A percentile compares a stretch with the other conserved stretches of the same genome.
Evolutionary conservation across 768 basidiomycete genomes (phyloP).

Genomic region (Agrocybe pediades): DNA sequence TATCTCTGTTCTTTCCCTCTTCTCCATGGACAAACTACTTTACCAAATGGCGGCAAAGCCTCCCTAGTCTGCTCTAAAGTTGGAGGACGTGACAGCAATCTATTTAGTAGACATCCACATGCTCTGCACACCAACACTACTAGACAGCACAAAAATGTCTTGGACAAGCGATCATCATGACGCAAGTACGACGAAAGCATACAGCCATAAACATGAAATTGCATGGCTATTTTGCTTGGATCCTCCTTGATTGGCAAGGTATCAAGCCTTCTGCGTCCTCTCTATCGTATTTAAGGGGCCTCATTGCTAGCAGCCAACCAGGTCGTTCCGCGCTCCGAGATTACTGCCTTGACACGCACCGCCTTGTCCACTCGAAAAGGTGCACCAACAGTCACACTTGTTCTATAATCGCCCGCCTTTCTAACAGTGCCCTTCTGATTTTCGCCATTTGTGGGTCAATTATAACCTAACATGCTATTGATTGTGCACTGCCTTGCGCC

Average conservation of each 20-base stretch:
- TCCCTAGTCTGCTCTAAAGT: too few relatives aligned
- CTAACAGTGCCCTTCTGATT: constrained; percentile 15
- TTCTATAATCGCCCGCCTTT: constrained; percentile 4
- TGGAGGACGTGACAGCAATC: too few relatives aligned
- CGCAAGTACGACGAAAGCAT: too few relatives aligned
- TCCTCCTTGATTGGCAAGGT: background rate
- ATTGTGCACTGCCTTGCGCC: constrained; percentile 9
- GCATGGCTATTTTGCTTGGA: background rate
- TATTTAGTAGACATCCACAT: too few relatives aligned
- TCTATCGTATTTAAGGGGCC: background rate
- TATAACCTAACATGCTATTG: constrained; percentile 9
- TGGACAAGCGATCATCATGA: background rate
- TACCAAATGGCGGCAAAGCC: too few relatives aligned
- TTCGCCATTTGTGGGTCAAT: constrained; percentile 7
- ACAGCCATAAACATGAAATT: background rate
- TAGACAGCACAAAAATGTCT: background rate
- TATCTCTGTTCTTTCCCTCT: too few relatives aligned
- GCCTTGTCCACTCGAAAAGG: constrained; percentile 16
- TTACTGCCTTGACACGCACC: constrained; percentile 19
- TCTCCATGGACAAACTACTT: too few relatives aligned
- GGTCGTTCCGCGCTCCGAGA: background rate
- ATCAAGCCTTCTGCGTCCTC: background rate
- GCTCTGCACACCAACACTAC: background rate
- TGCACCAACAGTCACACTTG: constrained; percentile 16
- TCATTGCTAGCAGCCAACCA: background rate